Base-by-base conservation (phyloP, 306 rosid genomes). In the Sphenostylis stenocarpa region DNA sequence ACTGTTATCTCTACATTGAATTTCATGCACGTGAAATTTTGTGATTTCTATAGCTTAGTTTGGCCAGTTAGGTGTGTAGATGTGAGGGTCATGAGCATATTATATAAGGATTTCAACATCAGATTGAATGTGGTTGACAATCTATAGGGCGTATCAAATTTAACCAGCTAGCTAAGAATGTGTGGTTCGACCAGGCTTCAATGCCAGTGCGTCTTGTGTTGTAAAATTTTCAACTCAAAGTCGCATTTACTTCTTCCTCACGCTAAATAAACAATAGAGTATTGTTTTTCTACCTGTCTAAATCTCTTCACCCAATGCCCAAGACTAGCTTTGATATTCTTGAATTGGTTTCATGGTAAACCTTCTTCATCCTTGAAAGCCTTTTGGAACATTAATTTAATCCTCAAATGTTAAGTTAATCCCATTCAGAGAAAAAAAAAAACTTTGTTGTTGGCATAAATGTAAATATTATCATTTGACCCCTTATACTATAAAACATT, bases 231-330 rank as follows among this genome's bases (percentile, higher is more conserved):
- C 49, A 24, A 26, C 14, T 23, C 5, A 62, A 43, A 75, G 16
- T 5, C 6, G 36, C 87, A 73, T 64, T 75, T 36, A 41, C 89
- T 82, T 86, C 75, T 26, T 3, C 85, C 80, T 64, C 82, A 86
- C 78, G 93, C 41, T 63, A 75, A 64, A 39, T 38, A 41, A 65
- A 65, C 21, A 17, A 8, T 17, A 3, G 2, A 76, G n/a, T 31
- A 29, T 55, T 44, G 24, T 51, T 75, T 44, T 26, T 12, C 74
- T 67, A 66, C 77, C 75, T 72, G 67, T 38, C 77, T 13, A 23
- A 39, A 15, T 15, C 56, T 44, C 15, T 26, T 15, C 8, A 24
- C 38, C 13, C 41, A 60, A 3, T 4, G 23, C 1, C 20, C 21
- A 14, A 13, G 7, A 56, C 38, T 33, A 62, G 52, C 80, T 65